A percentile compares a stretch with the other conserved stretches of the same genome.
Conservation (phyloP, 306 rosid genomes). For the Lablab purpureus region DNA sequence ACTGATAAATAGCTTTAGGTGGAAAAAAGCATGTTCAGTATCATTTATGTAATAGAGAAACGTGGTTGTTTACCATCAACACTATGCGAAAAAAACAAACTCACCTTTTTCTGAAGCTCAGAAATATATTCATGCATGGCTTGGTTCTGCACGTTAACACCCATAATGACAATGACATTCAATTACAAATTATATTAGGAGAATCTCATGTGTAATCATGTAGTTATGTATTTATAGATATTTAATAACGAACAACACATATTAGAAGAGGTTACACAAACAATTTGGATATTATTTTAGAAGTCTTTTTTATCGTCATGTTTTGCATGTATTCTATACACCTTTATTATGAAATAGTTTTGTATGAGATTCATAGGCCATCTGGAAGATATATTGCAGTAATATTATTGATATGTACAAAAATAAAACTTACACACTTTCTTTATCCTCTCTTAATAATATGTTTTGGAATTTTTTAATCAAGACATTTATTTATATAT, state of each 20-base stretch:
- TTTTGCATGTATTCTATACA: not conserved
- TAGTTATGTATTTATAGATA: not conserved
- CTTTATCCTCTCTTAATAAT: no score
- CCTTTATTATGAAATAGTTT: not conserved
- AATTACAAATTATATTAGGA: not conserved
- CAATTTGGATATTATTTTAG: not conserved
- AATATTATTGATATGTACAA: no score
- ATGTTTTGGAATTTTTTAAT: no score
- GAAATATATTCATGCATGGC: conserved; percentile 84
- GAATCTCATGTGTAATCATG: not conserved
- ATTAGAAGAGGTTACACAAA: not conserved
- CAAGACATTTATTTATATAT: no score
- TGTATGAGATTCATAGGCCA: no score
- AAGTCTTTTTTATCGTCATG: not conserved
- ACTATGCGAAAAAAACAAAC: not conserved
- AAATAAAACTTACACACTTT: no score
- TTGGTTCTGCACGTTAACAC: conserved; percentile 69
- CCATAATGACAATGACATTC: not conserved
- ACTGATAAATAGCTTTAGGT: no score
- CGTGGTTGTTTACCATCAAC: not conserved
- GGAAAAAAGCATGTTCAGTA: no score
- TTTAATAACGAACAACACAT: not conserved
- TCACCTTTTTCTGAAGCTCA: conserved; percentile 82
- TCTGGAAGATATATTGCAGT: no score
- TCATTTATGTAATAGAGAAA: not conserved